Conservation (phyloP, 768 basidiomycete genomes). For the Neoboletus subvelutipes region DNA sequence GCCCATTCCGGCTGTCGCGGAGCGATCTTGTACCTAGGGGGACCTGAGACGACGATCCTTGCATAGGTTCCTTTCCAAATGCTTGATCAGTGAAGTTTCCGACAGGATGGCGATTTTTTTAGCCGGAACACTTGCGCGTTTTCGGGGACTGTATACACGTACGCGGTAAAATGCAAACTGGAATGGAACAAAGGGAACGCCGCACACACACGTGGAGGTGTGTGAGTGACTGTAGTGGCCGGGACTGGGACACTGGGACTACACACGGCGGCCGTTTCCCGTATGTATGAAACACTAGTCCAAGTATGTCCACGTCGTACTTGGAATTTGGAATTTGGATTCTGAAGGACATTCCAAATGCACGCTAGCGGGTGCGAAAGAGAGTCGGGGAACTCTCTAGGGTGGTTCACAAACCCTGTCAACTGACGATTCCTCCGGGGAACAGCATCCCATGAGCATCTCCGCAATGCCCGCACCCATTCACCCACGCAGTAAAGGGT, state of each 20-base stretch:
- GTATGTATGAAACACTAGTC: constrained; percentile 12
- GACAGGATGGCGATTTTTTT: constrained; percentile 9
- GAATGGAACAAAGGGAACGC: background rate
- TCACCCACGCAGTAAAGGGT: constrained; percentile 6
- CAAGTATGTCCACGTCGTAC: background rate
- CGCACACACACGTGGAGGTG: background rate
- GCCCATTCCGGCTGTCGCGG: constrained; percentile 1
- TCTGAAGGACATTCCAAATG: background rate
- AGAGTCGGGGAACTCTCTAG: background rate
- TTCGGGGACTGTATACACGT: background rate
- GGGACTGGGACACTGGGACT: background rate
- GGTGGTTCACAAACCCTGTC: background rate
- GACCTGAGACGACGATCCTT: constrained; percentile 2
- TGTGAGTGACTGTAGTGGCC: background rate
- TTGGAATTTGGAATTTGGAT: constrained; percentile 12
- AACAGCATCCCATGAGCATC: constrained; percentile 1
- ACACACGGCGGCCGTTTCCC: constrained; percentile 13
- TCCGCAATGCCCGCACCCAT: constrained; percentile 5
- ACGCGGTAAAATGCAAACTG: background rate
- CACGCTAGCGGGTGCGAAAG: background rate
- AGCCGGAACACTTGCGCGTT: background rate
- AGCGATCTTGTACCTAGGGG: constrained; percentile 6
- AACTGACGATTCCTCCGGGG: background rate
- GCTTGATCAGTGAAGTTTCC: constrained; percentile 13
- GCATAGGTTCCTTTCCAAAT: constrained; percentile 1